Base-by-base conservation (phyloP, 768 basidiomycete species). In the Rubroboletus pulcherrimus region DNA sequence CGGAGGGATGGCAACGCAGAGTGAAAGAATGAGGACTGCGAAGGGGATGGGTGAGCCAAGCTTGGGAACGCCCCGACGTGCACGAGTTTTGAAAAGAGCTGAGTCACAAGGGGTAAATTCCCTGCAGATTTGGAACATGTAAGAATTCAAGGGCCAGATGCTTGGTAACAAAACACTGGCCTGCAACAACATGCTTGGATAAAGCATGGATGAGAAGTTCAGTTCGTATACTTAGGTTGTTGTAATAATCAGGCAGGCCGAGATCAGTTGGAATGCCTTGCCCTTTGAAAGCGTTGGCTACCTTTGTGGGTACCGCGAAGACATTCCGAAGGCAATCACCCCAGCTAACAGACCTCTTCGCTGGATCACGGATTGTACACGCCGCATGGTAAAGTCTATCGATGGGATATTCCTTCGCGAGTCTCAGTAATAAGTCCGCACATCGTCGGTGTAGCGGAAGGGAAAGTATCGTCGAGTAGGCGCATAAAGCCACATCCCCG, bases 21-120 rank as follows among this genome's bases (percentile, higher is more conserved):
- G 29, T 71, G 67, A 70, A 89, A 91, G 73, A 92, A 93, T 1
- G 87, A 91, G 7, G 85, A 77, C 53, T 87, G 87, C 0, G 83
- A 82, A n/a, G 77, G 79, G 3, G 80, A 70, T 7, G 70, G 69
- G 7, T 83, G 81, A 4, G 71, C 73, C 10, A 74, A 71, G 1
- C 77, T 58, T 14, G 87, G 86, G 62, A 91, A 88, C 17, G 84
- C 68, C 10, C 90, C 86, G 39, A 86, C 66, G 53, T 83, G 84
- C 24, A 84, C 83, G 26, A 91, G 78, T 72, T 88, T 90, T 26
- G 75, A 74, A 33, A 90, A 62, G 9, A 91, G 76, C 58, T 80
- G 84, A 4, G 75, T 71, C 9, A 89, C 41, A 37, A 66, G 60
- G 8, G 49, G 21, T 79, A 77, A 15, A 71, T 63, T 34, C 74